A percentile compares a stretch with the other conserved stretches of the same genome.
These are phyloP conservation scores for Rhodotorula diobovata DNA, from an alignment of 768 basidiomycete genomes.

Conservation along the genomic window DNA sequence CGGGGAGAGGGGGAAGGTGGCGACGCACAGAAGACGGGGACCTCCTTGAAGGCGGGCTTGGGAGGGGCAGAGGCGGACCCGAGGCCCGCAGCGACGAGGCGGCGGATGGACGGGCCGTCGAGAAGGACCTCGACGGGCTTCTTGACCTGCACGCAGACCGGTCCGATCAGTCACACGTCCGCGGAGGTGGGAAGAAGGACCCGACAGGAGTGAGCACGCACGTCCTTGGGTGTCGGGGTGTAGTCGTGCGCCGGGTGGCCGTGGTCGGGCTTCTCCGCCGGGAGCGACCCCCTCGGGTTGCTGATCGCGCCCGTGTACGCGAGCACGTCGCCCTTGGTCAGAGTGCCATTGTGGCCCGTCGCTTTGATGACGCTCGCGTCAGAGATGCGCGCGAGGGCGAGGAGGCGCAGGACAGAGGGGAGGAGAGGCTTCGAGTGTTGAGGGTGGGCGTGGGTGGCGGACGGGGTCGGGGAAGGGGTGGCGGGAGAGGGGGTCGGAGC, in stretches of 20 bases:
- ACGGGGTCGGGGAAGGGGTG: constrained; percentile 23
- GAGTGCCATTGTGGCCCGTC: constrained; percentile 84
- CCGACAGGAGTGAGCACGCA: neutral
- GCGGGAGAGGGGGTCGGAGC: constrained; percentile 33
- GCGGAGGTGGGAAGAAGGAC: neutral
- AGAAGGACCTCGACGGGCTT: constrained; percentile 23
- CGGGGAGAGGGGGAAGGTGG: neutral
- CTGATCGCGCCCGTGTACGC: constrained; percentile 78
- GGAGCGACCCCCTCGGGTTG: constrained; percentile 66
- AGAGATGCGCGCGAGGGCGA: constrained; percentile 61
- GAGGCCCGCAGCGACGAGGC: constrained; percentile 30
- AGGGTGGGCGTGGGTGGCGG: constrained; percentile 39
- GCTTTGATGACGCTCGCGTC: constrained; percentile 69
- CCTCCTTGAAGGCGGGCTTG: constrained; percentile 1
- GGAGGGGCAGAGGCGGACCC: neutral
- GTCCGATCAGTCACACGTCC: neutral
- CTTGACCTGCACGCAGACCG: constrained; percentile 3
- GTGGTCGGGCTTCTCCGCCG: constrained; percentile 26
- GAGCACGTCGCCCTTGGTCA: constrained; percentile 94
- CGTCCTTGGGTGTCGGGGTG: neutral
- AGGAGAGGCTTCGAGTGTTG: constrained; percentile 57
- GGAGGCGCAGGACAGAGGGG: constrained; percentile 80
- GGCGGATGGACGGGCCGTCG: constrained; percentile 23
- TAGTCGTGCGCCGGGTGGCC: constrained; percentile 25
- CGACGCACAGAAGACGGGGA: neutral